phyloP scores from a whole-genome alignment of 495 filamentous ascomycete genomes.

The Penicillium alfredii region DNA sequence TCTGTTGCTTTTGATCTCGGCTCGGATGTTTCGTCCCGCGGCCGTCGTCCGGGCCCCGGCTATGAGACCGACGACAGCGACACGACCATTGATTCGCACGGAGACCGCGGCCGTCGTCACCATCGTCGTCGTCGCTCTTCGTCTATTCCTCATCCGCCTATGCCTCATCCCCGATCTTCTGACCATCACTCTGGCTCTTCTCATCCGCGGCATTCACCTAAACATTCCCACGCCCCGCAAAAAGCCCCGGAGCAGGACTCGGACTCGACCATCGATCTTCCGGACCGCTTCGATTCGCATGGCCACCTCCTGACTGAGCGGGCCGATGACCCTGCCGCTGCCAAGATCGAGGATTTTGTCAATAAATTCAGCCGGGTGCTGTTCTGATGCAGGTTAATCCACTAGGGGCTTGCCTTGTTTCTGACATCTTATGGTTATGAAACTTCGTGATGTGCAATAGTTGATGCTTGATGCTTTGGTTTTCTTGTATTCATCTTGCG shows the following conservation, averaged over 20 bases:
- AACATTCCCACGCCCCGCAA: conserved; percentile 11
- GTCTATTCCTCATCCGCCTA: conserved; percentile 16
- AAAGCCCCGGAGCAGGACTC: conserved; percentile 14
- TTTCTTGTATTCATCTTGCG: too few relatives aligned
- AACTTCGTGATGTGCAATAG: too few relatives aligned
- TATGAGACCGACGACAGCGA: conserved; percentile 44
- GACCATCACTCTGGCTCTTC: conserved; percentile 3
- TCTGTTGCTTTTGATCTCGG: conserved; percentile 35
- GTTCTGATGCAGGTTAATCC: too few relatives aligned
- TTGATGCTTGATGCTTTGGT: too few relatives aligned
- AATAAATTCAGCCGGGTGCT: conserved; percentile 25
- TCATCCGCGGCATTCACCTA: conserved; percentile 4
- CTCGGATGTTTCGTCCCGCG: conserved; percentile 7
- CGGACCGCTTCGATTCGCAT: conserved; percentile 59
- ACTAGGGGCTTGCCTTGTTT: too few relatives aligned
- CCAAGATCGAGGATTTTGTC: conserved; percentile 35
- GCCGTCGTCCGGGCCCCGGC: conserved; percentile 18
- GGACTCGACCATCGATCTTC: conserved; percentile 50
- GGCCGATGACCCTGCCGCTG: conserved; percentile 30
- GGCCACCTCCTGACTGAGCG: conserved; percentile 44
- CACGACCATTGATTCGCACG: conserved; percentile 26
- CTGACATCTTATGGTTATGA: conserved; percentile 1
- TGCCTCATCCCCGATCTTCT: conserved; percentile 3
- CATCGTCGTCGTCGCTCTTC: conserved; percentile 27
- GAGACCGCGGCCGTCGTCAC: conserved; percentile 13